phyloP scores from a whole-genome alignment of 2,329 filamentous ascomycete genomes.

The Arachnomyces sp. region DNA sequence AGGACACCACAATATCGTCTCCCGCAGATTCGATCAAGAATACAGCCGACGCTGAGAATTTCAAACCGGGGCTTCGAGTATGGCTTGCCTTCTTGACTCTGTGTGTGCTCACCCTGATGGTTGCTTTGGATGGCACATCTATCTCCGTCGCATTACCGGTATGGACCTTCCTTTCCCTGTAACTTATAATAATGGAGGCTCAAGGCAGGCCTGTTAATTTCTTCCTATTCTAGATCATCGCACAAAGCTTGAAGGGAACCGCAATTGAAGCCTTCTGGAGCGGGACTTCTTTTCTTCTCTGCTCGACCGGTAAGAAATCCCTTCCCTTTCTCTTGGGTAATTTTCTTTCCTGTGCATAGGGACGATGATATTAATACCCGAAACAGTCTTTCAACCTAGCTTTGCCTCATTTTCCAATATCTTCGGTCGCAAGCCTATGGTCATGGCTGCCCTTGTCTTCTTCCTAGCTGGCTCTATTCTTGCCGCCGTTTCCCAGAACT shows the following conservation, averaged over 20 bases:
- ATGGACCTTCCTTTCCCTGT: slow-evolving; percentile 2
- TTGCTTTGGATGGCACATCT: slow-evolving; percentile 59
- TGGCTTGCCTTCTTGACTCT: slow-evolving; percentile 46
- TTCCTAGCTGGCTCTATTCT: slow-evolving; percentile 41
- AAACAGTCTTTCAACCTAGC: slow-evolving; percentile 43
- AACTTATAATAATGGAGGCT: slow-evolving; percentile 1
- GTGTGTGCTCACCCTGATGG: slow-evolving; percentile 51
- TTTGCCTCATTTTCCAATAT: slow-evolving; percentile 42
- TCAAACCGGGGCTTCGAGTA: slow-evolving; percentile 24
- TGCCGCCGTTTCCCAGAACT: slow-evolving; percentile 34
- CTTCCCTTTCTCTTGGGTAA: neutral
- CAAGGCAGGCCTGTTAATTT: neutral
- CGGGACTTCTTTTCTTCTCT: slow-evolving; percentile 61
- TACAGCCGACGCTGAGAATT: slow-evolving; percentile 3
- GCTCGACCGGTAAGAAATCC: slow-evolving; percentile 44
- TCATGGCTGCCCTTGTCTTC: slow-evolving; percentile 33
- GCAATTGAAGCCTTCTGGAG: slow-evolving; percentile 62
- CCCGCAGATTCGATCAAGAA: neutral
- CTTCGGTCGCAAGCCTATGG: slow-evolving; percentile 39
- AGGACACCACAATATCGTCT: neutral
- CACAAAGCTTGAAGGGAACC: slow-evolving; percentile 44
- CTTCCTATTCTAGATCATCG: slow-evolving; percentile 36
- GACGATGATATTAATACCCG: too few relatives aligned
- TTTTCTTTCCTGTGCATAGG: slow-evolving; percentile 31
- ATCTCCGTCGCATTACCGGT: slow-evolving; percentile 54